These are phyloP conservation scores for Diplocarpon mali DNA, from an alignment of 2,329 filamentous ascomycete species.

Conservation along the genomic window DNA sequence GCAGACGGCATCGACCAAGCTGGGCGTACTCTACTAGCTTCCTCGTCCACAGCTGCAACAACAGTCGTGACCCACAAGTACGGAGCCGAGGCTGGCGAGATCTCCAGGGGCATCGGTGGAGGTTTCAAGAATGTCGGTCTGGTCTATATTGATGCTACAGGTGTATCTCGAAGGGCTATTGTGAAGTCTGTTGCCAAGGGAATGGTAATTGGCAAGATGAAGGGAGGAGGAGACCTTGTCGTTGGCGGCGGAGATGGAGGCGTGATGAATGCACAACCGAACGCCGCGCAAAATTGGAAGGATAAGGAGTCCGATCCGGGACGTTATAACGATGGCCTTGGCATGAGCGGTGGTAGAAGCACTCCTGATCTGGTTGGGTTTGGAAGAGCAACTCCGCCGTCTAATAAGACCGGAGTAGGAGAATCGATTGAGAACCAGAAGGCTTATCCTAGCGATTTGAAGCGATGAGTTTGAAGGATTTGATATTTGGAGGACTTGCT, in stretches of 20 bases:
- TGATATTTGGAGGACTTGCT: not conserved
- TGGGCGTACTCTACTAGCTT: slow-evolving; percentile 64
- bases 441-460: slow-evolving; percentile 7
- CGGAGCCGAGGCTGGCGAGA: slow-evolving; percentile 70
- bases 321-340: slow-evolving; percentile 16
- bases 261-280: slow-evolving; percentile 7
- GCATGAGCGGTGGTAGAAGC: slow-evolving; percentile 19
- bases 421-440: slow-evolving; percentile 19
- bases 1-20: slow-evolving; percentile 89
- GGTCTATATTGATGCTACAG: slow-evolving; percentile 93
- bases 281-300: slow-evolving; percentile 14
- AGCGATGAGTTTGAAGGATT: slow-evolving; percentile 2
- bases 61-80: slow-evolving; percentile 84
- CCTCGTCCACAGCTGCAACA: slow-evolving; percentile 66
- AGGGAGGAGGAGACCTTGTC: slow-evolving; percentile 61
- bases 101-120: slow-evolving; percentile 65
- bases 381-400: slow-evolving; percentile 18
- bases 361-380: slow-evolving; percentile 19
- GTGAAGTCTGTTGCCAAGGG: slow-evolving; percentile 94
- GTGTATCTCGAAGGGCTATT: slow-evolving; percentile 78
- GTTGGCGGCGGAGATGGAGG: slow-evolving; percentile 47
- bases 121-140: slow-evolving; percentile 94
- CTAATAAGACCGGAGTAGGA: slow-evolving; percentile 15
- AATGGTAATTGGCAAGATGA: slow-evolving; percentile 79
- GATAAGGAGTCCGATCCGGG: slow-evolving; percentile 19